A percentile compares a stretch with the other conserved stretches of the same genome.
Evolutionary conservation across 2,329 filamentous ascomycete genomes (phyloP).

Genomic region (Claviceps digitariae): DNA sequence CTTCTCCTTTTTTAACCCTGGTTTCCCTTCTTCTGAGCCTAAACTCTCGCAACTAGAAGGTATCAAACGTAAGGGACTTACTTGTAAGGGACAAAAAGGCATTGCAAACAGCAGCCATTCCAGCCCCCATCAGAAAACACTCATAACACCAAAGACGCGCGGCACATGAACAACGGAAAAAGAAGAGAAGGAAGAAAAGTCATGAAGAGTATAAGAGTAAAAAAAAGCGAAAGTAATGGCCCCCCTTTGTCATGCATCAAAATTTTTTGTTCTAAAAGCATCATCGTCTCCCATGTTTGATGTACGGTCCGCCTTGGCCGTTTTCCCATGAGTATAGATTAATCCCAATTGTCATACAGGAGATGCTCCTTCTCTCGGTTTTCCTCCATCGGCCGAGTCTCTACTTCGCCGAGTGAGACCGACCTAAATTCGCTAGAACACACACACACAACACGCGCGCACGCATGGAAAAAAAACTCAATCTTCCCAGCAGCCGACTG

Average conservation of each 20-base stretch:
- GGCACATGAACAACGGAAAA: constrained; percentile 11
- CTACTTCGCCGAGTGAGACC: constrained; percentile 3
- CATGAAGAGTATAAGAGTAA: background rate
- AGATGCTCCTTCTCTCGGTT: constrained; percentile 1
- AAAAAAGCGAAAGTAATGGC: constrained; percentile 25
- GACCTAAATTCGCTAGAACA: constrained; percentile 10
- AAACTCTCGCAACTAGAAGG: background rate
- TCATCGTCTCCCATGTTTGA: constrained; percentile 19
- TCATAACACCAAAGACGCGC: constrained; percentile 9
- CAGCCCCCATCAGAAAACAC: constrained; percentile 7
- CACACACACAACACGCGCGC: constrained; percentile 4
- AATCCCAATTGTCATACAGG: constrained; percentile 5
- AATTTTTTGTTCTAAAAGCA: constrained; percentile 33
- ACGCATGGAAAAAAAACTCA: constrained; percentile 1
- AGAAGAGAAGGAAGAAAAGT: constrained; percentile 12
- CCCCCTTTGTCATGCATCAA: constrained; percentile 36
- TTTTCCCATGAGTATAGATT: constrained; percentile 10
- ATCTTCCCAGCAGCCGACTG: constrained; percentile 11
- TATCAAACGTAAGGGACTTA: constrained; percentile 7
- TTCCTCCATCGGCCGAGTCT: constrained; percentile 2
- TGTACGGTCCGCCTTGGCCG: constrained; percentile 20
- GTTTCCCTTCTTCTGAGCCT: background rate
- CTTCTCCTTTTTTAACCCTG: background rate
- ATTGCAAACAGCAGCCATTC: constrained; percentile 12
- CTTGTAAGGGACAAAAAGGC: constrained; percentile 8